These are phyloP conservation scores for Jaapia argillacea DNA, from an alignment of 768 basidiomycete species.

Conservation along the genomic window DNA sequence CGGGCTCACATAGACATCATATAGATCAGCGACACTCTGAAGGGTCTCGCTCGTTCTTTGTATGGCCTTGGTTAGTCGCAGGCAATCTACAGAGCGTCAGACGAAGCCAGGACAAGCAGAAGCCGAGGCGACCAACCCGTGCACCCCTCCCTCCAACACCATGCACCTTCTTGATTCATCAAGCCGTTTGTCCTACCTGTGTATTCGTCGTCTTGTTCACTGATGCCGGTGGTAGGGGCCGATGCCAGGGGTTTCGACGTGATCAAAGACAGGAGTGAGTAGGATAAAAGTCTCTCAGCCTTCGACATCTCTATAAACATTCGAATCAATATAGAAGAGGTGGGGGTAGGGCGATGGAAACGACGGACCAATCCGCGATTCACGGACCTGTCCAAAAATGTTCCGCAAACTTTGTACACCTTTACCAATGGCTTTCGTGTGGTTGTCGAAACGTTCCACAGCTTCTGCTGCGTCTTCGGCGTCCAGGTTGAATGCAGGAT, in stretches of 20 bases:
- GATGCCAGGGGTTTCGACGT: slow-evolving; percentile 55
- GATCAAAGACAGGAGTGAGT: slow-evolving; percentile 64
- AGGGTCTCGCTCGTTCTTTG: slow-evolving; percentile 67
- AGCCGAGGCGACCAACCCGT: slow-evolving; percentile 31
- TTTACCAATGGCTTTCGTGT: slow-evolving; percentile 55
- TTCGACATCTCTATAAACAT: slow-evolving; percentile 61
- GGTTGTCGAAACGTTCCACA: slow-evolving; percentile 51
- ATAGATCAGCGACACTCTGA: slow-evolving; percentile 67
- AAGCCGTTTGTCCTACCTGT: slow-evolving; percentile 34
- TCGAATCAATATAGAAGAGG: slow-evolving; percentile 2
- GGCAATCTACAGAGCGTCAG: slow-evolving; percentile 39
- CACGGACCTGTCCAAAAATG: slow-evolving; percentile 51
- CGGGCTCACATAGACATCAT: slow-evolving; percentile 56
- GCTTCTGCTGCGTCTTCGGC: slow-evolving; percentile 54
- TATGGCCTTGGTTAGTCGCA: slow-evolving; percentile 69
- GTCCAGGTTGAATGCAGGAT: slow-evolving; percentile 81
- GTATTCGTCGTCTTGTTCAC: slow-evolving; percentile 10
- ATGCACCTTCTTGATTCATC: slow-evolving; percentile 63
- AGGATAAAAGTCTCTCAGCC: slow-evolving; percentile 63
- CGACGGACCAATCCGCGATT: slow-evolving; percentile 54
- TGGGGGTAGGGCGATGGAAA: not conserved
- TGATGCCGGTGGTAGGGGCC: slow-evolving; percentile 30
- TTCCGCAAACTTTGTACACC: slow-evolving; percentile 60
- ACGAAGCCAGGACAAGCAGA: not conserved
- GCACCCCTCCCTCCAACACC: slow-evolving; percentile 83